Conservation (phyloP, 2,329 filamentous ascomycete species). For the Stagonosporopsis vannaccii region DNA sequence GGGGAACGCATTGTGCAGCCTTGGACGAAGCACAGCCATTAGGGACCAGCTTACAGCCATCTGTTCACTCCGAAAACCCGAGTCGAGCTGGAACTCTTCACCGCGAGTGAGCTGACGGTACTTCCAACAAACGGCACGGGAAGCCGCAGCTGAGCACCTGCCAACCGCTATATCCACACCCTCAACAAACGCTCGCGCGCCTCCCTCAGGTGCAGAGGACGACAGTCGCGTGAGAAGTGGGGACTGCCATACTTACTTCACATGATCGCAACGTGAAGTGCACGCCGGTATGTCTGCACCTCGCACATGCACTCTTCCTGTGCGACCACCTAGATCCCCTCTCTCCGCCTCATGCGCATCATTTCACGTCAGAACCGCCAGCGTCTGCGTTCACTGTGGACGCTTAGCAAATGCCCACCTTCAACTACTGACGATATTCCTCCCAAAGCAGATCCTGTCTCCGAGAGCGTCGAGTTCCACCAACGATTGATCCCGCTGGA, state of each 20-base stretch:
- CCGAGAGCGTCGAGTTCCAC: conserved; percentile 4
- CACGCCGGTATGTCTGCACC: conserved; percentile 13
- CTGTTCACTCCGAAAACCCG: background rate
- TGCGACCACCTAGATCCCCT: conserved; percentile 24
- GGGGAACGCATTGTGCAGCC: conserved; percentile 17
- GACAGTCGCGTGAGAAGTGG: conserved; percentile 13
- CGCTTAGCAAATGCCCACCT: conserved; percentile 23
- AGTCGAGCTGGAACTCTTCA: conserved; percentile 1
- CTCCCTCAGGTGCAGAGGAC: background rate
- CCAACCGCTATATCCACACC: background rate
- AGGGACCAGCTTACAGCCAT: background rate
- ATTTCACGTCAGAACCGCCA: conserved; percentile 26
- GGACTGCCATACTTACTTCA: conserved; percentile 14
- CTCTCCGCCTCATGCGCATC: conserved; percentile 25
- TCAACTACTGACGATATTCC: conserved; percentile 40
- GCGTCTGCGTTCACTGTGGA: conserved; percentile 26
- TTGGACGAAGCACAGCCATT: conserved; percentile 9
- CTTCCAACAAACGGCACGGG: conserved; percentile 4
- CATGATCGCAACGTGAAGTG: conserved; percentile 11
- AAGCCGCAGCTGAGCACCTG: conserved; percentile 12
- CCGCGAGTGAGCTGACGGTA: conserved; percentile 1
- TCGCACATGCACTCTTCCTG: conserved; percentile 23
- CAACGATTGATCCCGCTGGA: conserved; percentile 22
- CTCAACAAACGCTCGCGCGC: conserved; percentile 10
- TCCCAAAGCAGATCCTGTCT: conserved; percentile 24